Conservation (phyloP, 164 flowering plant genomes). For the Platanus orientalis region DNA sequence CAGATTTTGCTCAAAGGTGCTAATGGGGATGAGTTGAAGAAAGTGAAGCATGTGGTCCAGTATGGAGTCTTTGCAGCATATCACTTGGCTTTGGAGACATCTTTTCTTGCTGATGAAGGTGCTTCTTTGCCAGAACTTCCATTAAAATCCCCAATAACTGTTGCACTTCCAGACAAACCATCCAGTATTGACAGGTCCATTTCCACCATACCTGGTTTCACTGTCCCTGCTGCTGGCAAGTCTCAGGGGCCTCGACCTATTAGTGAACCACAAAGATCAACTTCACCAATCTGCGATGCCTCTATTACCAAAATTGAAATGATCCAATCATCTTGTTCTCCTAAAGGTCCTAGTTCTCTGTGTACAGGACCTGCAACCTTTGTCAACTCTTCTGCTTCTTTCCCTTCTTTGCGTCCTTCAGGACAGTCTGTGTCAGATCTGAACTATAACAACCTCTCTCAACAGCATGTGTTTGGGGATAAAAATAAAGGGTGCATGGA, state of each 20-base stretch:
- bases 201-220: conserved; percentile 78
- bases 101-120: conserved; percentile 98
- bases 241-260: conserved; percentile 28
- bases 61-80: conserved; percentile 97
- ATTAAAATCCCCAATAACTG: conserved; percentile 67
- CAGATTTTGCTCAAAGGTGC: conserved; percentile 96
- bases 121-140: conserved; percentile 90
- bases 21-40: conserved; percentile 83
- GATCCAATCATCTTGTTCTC: conserved; percentile 14
- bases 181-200: conserved; percentile 73
- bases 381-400: conserved; percentile 17
- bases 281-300: conserved; percentile 14
- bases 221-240: conserved; percentile 34
- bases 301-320: conserved; percentile 18
- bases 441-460: conserved; percentile 18
- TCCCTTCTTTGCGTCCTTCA: conserved; percentile 16
- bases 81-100: conserved; percentile 96
- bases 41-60: conserved; percentile 90
- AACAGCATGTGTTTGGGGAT: conserved; percentile 20
- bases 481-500: conserved; percentile 13
- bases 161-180: conserved; percentile 78
- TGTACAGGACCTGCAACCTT: conserved; percentile 14
- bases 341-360: conserved; percentile 23
- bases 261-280: conserved; percentile 32
- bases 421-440: conserved; percentile 18